Conservation (phyloP, 2,329 filamentous ascomycete species). For the Aspergillus alliaceus region DNA sequence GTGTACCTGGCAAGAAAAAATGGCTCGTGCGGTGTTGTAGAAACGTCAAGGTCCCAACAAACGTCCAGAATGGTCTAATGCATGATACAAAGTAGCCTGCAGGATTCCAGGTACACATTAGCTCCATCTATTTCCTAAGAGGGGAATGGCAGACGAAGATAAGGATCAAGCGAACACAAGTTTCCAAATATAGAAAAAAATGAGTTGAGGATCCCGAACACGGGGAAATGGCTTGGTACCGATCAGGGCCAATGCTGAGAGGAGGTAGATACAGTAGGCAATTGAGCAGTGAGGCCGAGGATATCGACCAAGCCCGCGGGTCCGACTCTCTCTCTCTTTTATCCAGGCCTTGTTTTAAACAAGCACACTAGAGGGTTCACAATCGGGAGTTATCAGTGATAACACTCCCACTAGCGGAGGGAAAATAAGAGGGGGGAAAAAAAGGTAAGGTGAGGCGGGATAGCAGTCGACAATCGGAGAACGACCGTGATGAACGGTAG, state of each 20-base stretch:
- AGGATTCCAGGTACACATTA: constrained; percentile 2
- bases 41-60: constrained; percentile 1
- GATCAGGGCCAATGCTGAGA: neutral
- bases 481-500: neutral
- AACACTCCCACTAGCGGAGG: neutral
- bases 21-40: neutral
- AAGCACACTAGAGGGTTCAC: neutral
- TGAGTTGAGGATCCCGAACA: neutral
- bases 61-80: constrained; percentile 8
- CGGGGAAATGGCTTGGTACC: neutral
- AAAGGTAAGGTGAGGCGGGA: neutral
- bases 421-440: neutral
- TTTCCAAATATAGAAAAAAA: constrained; percentile 5
- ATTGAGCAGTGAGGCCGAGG: neutral
- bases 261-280: neutral
- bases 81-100: constrained; percentile 8
- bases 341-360: neutral
- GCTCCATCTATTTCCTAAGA: neutral
- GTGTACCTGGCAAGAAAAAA: neutral
- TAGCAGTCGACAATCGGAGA: neutral
- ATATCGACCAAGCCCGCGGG: neutral
- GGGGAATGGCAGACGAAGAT: neutral
- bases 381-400: constrained; percentile 4
- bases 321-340: neutral
- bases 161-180: neutral